These are phyloP conservation scores for Alternaria dauci DNA, from an alignment of 2,329 filamentous ascomycete genomes.

Conservation along the genomic window DNA sequence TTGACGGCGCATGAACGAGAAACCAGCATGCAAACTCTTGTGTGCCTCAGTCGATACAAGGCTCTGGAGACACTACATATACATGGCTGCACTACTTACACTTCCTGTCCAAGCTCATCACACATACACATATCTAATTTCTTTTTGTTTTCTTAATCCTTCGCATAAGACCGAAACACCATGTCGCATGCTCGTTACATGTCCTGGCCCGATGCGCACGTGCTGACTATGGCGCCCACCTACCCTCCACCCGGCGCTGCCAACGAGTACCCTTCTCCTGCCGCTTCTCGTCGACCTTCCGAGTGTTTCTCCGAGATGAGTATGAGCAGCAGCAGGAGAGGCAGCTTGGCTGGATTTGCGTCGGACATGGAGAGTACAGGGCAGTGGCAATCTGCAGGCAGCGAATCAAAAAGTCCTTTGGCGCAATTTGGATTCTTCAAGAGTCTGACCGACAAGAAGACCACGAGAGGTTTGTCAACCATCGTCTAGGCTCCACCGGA, in stretches of 20 bases:
- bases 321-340: constrained; percentile 39
- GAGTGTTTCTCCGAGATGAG: constrained; percentile 44
- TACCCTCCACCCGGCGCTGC: constrained; percentile 46
- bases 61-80: constrained; percentile 42
- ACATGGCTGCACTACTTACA: constrained; percentile 38
- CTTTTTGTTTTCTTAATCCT: constrained; percentile 25
- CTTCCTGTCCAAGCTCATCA: constrained; percentile 36
- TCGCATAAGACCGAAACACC: constrained; percentile 20
- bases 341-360: constrained; percentile 48
- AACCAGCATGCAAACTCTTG: constrained; percentile 16
- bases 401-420: constrained; percentile 49
- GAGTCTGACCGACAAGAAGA: constrained; percentile 73
- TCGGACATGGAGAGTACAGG: constrained; percentile 50
- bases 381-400: constrained; percentile 50
- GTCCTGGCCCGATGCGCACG: constrained; percentile 45
- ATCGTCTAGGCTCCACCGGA: not conserved
- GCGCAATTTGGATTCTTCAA: constrained; percentile 66
- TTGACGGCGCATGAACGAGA: constrained; percentile 35
- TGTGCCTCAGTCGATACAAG: constrained; percentile 18
- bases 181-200: constrained; percentile 48
- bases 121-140: constrained; percentile 41
- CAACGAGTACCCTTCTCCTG: constrained; percentile 48
- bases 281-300: constrained; percentile 42
- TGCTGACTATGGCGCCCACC: constrained; percentile 48
- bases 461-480: constrained; percentile 70